A percentile compares a stretch with the other conserved stretches of the same genome.
Conservation (phyloP, 2,329 filamentous ascomycete species). For the Elsinoe ampelina region DNA sequence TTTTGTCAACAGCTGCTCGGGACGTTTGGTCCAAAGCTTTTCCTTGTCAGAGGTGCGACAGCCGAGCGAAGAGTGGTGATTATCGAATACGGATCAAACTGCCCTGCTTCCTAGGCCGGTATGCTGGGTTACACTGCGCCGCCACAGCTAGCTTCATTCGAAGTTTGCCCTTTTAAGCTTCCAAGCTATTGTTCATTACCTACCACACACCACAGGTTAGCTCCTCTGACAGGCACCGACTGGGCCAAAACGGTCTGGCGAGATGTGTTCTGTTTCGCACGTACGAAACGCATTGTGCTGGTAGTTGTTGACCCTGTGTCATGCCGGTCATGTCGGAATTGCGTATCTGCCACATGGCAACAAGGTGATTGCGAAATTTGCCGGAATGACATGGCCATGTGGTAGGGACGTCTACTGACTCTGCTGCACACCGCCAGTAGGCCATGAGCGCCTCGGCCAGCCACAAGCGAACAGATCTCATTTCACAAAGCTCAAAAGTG, state of each 20-base stretch:
- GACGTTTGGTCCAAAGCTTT: constrained; percentile 1
- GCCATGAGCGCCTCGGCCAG: not conserved
- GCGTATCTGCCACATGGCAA: constrained; percentile 10
- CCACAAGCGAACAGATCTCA: constrained; percentile 4
- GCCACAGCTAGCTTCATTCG: not conserved
- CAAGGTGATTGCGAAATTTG: constrained; percentile 1
- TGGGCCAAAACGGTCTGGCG: constrained; percentile 4
- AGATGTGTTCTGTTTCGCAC: constrained; percentile 3
- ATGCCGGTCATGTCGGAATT: not conserved
- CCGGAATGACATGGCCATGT: not conserved
- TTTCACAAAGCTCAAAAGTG: constrained; percentile 3
- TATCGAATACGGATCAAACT: constrained; percentile 11
- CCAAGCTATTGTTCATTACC: not conserved
- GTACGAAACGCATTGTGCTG: constrained; percentile 5
- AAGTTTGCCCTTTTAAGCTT: not conserved
- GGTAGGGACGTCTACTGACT: not conserved
- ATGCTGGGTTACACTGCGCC: not conserved
- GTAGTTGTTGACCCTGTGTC: not conserved
- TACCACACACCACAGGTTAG: not conserved
- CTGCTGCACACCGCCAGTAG: not conserved
- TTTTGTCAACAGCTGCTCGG: constrained; percentile 3
- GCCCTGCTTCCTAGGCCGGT: not conserved
- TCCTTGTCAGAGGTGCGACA: not conserved
- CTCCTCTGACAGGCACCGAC: not conserved
- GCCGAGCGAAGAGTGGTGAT: constrained; percentile 5